phyloP scores from a whole-genome alignment of 2,329 filamentous ascomycete genomes.

The Botryotinia convoluta region DNA sequence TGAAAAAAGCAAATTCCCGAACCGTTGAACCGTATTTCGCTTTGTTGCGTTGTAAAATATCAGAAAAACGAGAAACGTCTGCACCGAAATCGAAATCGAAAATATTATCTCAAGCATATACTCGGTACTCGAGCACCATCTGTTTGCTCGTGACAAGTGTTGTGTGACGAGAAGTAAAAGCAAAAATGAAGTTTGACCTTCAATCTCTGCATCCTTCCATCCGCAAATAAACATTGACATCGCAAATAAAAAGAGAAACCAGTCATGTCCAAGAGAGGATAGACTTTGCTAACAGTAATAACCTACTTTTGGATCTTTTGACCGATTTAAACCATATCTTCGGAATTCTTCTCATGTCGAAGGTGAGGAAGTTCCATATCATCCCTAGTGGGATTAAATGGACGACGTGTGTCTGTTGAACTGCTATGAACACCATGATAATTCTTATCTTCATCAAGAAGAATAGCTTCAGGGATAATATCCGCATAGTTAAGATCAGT shows the following conservation, averaged over 20 bases:
- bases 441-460: constrained; percentile 1
- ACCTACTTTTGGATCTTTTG: too few species aligned
- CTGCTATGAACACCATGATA: not conserved
- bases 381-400: not conserved
- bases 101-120: not conserved
- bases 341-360: not conserved
- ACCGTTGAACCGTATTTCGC: not conserved
- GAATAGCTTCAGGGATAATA: constrained; percentile 43
- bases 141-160: not conserved
- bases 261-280: not conserved
- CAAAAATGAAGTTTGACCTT: not conserved
- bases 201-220: not conserved
- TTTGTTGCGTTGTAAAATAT: not conserved
- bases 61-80: not conserved
- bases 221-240: not conserved
- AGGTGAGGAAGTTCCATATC: constrained; percentile 12
- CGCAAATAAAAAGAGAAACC: not conserved
- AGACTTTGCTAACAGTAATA: not conserved
- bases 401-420: not conserved
- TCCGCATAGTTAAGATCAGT: constrained; percentile 80
- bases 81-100: not conserved
- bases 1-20: not conserved
- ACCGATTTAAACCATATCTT: not conserved
- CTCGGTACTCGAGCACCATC: not conserved
- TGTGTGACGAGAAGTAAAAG: not conserved